These are phyloP conservation scores for Exobasidium rhododendri DNA, from an alignment of 1,284 basidiomycete species.

Conservation along the genomic window DNA sequence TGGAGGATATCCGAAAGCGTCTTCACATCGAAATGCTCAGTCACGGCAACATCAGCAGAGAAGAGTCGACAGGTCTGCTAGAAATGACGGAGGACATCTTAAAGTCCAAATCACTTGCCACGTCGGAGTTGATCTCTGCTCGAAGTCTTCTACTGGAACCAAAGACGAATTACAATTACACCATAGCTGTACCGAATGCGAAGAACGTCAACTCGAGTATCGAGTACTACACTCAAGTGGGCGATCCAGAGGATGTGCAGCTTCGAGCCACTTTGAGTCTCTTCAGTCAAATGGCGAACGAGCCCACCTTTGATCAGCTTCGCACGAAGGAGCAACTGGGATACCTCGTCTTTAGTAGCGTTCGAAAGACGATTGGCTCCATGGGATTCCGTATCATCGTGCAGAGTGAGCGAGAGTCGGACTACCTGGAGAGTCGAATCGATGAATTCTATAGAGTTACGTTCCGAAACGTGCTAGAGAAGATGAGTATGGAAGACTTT, in stretches of 20 bases:
- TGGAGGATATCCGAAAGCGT: constrained; percentile 65
- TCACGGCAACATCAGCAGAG: constrained; percentile 78
- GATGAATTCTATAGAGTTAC: constrained; percentile 73
- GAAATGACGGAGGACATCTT: constrained; percentile 72
- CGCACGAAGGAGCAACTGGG: constrained; percentile 97
- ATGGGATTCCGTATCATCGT: constrained; percentile 81
- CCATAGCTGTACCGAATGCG: constrained; percentile 71
- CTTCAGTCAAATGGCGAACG: constrained; percentile 57
- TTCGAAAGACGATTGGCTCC: constrained; percentile 58
- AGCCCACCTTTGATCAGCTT: constrained; percentile 88
- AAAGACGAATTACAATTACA: constrained; percentile 70
- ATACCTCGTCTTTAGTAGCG: constrained; percentile 60
- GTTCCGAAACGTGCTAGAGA: constrained; percentile 60
- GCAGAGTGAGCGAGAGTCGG: constrained; percentile 80
- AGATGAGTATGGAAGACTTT: constrained; percentile 44
- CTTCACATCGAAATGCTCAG: constrained; percentile 74
- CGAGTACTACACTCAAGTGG: constrained; percentile 54
- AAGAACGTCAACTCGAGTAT: constrained; percentile 77
- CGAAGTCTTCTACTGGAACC: constrained; percentile 56
- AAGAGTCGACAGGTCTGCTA: constrained; percentile 74
- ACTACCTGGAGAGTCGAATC: constrained; percentile 82
- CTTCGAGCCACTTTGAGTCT: constrained; percentile 43
- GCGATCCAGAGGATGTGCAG: constrained; percentile 39
- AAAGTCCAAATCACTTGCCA: constrained; percentile 58
- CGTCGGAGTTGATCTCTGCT: constrained; percentile 26